These are phyloP conservation scores for Cochlearia excelsa DNA, from an alignment of 345 rosid species.

Conservation along the genomic window DNA sequence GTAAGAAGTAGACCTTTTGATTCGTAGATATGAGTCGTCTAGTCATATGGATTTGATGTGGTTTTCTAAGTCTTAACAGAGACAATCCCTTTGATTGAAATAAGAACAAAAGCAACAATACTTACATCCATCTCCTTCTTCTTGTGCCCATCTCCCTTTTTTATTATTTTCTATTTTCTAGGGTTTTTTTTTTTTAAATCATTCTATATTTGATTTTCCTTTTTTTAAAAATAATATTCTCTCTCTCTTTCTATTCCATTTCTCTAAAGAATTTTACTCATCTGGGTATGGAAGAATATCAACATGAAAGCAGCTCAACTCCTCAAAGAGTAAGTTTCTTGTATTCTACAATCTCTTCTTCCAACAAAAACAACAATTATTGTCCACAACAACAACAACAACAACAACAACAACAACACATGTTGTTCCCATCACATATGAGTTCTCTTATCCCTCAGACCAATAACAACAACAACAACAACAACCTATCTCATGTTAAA, in stretches of 20 bases:
- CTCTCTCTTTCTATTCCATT: neutral
- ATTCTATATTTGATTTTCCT: neutral
- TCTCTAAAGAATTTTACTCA: neutral
- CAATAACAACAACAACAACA: constrained; percentile 41
- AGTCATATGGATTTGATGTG: constrained; percentile 40
- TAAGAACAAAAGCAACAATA: constrained; percentile 36
- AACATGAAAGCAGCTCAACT: constrained; percentile 54
- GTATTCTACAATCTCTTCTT: constrained; percentile 56
- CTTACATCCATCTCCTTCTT: constrained; percentile 30
- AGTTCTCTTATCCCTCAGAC: constrained; percentile 40
- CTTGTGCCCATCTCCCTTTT: constrained; percentile 2
- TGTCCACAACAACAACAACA: constrained; percentile 23
- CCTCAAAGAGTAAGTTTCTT: constrained; percentile 67
- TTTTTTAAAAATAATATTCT: constrained; percentile 7
- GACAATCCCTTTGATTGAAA: constrained; percentile 32
- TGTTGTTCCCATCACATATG: constrained; percentile 37
- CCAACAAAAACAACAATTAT: constrained; percentile 46
- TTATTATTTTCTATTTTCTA: constrained; percentile 16
- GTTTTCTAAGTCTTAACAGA: constrained; percentile 31
- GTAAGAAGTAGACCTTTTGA: constrained; percentile 6
- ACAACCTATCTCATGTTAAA: constrained; percentile 52
- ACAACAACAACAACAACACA: constrained; percentile 22
- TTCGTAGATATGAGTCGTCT: constrained; percentile 30
- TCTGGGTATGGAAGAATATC: constrained; percentile 71
- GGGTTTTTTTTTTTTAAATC: constrained; percentile 30